phyloP scores from a whole-genome alignment of 2,329 filamentous ascomycete genomes.

The Zarea fungicola region DNA sequence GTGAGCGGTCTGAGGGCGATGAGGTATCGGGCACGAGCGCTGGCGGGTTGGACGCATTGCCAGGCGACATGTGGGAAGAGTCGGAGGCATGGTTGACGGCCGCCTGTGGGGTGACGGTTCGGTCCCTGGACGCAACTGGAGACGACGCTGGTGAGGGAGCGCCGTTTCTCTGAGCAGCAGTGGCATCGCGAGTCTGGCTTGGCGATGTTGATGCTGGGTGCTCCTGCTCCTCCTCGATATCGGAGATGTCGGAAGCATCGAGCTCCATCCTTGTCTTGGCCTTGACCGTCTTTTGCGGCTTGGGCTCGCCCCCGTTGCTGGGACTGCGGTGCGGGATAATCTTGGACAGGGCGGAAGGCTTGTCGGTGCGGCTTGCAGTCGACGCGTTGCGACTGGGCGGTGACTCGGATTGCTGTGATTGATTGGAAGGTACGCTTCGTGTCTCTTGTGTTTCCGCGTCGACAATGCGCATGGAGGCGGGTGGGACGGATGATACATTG shows the following conservation, averaged over 20 bases:
- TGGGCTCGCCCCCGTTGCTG: constrained; percentile 40
- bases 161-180: neutral
- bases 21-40: constrained; percentile 66
- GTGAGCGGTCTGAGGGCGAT: constrained; percentile 62
- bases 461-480: constrained; percentile 54
- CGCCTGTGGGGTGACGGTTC: constrained; percentile 22
- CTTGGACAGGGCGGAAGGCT: constrained; percentile 33
- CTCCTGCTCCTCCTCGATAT: constrained; percentile 17
- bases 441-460: constrained; percentile 45
- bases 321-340: constrained; percentile 30
- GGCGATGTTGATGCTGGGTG: constrained; percentile 12
- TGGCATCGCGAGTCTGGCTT: neutral
- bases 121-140: constrained; percentile 20
- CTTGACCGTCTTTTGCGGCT: constrained; percentile 43
- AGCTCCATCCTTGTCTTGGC: constrained; percentile 60
- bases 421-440: constrained; percentile 29
- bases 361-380: constrained; percentile 16
- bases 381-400: constrained; percentile 29
- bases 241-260: constrained; percentile 64
- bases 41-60: constrained; percentile 49
- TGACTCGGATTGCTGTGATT: constrained; percentile 23
- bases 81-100: constrained; percentile 34
- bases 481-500: constrained; percentile 51
- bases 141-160: neutral
- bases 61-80: constrained; percentile 49